phyloP scores from a whole-genome alignment of 225 moss, liverwort and hornwort genomes.

The Sphagnum contortum region DNA sequence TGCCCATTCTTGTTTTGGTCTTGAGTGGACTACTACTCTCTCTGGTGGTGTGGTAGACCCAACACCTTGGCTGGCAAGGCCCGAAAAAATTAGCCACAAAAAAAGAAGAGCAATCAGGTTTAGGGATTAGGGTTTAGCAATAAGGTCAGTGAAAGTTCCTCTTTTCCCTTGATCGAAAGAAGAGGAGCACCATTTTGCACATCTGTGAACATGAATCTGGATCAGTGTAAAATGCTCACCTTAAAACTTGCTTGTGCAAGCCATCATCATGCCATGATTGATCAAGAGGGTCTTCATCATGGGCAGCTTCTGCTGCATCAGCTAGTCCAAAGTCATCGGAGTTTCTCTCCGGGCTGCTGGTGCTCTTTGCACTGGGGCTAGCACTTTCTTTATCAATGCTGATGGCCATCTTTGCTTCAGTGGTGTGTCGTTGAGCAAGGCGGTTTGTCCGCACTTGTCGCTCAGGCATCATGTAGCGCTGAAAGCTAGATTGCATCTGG shows the following conservation, averaged over 20 bases:
- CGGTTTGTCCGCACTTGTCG: constrained; percentile 42
- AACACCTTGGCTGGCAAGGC: constrained; percentile 49
- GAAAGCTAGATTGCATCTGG: constrained; percentile 73
- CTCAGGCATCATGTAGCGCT: constrained; percentile 31
- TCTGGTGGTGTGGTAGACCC: constrained; percentile 21
- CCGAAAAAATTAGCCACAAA: constrained; percentile 1
- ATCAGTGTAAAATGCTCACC: constrained; percentile 9
- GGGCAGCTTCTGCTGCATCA: constrained; percentile 32
- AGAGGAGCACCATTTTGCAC: too few relatives aligned
- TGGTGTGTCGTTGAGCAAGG: constrained; percentile 19
- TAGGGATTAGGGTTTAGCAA: background rate
- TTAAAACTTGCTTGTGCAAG: constrained; percentile 41
- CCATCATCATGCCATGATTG: constrained; percentile 74
- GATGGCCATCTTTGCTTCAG: constrained; percentile 19
- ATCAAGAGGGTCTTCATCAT: constrained; percentile 39
- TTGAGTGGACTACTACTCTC: constrained; percentile 28
- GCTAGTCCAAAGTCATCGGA: constrained; percentile 74
- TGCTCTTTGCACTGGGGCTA: constrained; percentile 75
- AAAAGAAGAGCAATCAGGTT: background rate
- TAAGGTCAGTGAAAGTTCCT: background rate
- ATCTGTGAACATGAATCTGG: too few relatives aligned
- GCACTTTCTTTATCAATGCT: constrained; percentile 79
- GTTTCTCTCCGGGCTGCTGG: constrained; percentile 55
- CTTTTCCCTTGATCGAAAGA: too few relatives aligned
- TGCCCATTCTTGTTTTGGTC: constrained; percentile 44